Evolutionary conservation across 1,139 yeast species (phyloP).

Genomic region (Kodamaea sp.): DNA sequence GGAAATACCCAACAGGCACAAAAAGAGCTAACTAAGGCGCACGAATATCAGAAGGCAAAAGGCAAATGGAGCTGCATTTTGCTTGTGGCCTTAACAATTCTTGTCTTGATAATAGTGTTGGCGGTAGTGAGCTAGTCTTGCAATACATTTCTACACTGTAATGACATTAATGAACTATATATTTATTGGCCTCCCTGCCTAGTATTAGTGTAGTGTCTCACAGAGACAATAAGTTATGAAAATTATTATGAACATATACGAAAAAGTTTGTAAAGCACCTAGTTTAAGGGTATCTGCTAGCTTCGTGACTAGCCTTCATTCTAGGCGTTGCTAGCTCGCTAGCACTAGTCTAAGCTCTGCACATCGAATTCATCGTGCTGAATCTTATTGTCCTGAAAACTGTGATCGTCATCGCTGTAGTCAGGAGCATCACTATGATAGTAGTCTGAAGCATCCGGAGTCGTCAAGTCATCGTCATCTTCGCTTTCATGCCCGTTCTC

Average conservation of each 20-base stretch:
- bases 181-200: no score
- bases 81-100: slow-evolving; percentile 45
- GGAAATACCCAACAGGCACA: slow-evolving; percentile 71
- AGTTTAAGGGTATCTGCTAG: no score
- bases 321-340: no score
- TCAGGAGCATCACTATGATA: background rate
- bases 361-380: slow-evolving; percentile 10
- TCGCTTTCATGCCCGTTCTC: slow-evolving; percentile 3
- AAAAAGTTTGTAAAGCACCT: no score
- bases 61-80: slow-evolving; percentile 75
- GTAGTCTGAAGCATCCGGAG: slow-evolving; percentile 12
- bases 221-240: no score
- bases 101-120: slow-evolving; percentile 40
- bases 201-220: no score
- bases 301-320: no score
- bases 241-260: no score
- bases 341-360: slow-evolving; percentile 16
- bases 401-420: slow-evolving; percentile 16
- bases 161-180: no score
- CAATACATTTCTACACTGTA: no score
- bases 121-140: slow-evolving; percentile 38
- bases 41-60: slow-evolving; percentile 67
- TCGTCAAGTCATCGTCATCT: slow-evolving; percentile 10
- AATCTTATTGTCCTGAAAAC: background rate
- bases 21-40: slow-evolving; percentile 68